phyloP scores from a whole-genome alignment of 2,329 filamentous ascomycete genomes.

The Penicillium decumbens region DNA sequence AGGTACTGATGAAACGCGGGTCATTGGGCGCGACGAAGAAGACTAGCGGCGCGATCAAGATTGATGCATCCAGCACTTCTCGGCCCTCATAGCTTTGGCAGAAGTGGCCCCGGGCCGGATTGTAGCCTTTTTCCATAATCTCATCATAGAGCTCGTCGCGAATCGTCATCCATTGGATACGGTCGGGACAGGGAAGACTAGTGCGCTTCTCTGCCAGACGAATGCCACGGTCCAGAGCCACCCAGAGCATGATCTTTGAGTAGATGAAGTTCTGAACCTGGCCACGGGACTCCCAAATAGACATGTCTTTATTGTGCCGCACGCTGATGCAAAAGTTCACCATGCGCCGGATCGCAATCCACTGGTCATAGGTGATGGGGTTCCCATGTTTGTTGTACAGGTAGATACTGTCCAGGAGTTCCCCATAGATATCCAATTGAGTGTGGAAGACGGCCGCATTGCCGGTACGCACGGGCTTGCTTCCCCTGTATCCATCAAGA shows the following conservation, averaged over 20 bases:
- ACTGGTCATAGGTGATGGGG: conserved; percentile 70
- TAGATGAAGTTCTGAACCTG: conserved; percentile 73
- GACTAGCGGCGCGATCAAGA: conserved; percentile 70
- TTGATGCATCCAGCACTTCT: conserved; percentile 67
- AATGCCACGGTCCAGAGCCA: conserved; percentile 70
- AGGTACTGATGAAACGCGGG: conserved; percentile 66
- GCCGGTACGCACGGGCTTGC: conserved; percentile 68
- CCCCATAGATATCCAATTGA: conserved; percentile 75
- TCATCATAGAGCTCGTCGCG: conserved; percentile 68
- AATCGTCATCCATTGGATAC: conserved; percentile 60
- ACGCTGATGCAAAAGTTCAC: conserved; percentile 66
- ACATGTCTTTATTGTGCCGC: conserved; percentile 67
- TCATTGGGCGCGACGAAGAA: conserved; percentile 77
- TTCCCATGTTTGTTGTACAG: conserved; percentile 76
- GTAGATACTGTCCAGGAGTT: conserved; percentile 72
- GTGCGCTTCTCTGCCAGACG: conserved; percentile 67
- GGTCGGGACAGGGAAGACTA: conserved; percentile 68
- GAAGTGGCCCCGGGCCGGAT: conserved; percentile 64
- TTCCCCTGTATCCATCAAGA: conserved; percentile 67
- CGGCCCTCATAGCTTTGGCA: conserved; percentile 70
- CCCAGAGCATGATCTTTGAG: conserved; percentile 80
- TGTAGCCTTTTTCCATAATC: conserved; percentile 74
- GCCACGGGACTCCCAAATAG: conserved; percentile 76
- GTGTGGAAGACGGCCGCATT: conserved; percentile 72
- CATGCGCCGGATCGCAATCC: conserved; percentile 65